phyloP scores from a whole-genome alignment of 495 filamentous ascomycete species.

The Podospora pseudocomata region DNA sequence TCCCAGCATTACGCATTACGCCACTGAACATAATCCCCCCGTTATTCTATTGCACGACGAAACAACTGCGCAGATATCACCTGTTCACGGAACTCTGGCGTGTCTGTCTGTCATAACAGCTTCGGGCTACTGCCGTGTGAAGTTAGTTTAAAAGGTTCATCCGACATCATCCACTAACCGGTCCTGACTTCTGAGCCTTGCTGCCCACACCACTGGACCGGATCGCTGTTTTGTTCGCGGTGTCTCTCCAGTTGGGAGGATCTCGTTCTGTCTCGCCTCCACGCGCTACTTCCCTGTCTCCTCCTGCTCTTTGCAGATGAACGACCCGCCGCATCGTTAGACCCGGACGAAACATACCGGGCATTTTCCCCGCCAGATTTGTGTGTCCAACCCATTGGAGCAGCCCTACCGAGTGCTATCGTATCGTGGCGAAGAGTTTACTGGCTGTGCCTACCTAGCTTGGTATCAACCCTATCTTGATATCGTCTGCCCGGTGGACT shows the following conservation, averaged over 20 bases:
- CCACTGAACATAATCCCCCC: not conserved
- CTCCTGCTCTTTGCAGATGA: not conserved
- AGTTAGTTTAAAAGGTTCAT: conserved; percentile 1
- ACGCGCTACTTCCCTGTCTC: not conserved
- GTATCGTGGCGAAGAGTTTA: not conserved
- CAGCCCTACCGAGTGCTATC: not conserved
- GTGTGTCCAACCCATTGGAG: not conserved
- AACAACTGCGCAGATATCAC: not conserved
- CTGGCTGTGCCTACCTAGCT: not conserved
- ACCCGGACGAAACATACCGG: not conserved
- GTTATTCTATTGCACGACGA: not conserved
- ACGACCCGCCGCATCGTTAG: not conserved
- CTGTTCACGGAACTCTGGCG: not conserved
- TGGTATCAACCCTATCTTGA: not conserved
- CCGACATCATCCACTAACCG: not conserved
- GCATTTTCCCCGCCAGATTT: not conserved
- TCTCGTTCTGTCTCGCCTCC: not conserved
- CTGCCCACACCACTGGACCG: not conserved
- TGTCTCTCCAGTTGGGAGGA: not conserved
- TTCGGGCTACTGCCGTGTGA: not conserved
- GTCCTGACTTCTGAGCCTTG: not conserved
- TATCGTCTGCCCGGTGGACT: not conserved
- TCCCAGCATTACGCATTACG: not conserved
- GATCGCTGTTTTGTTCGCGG: not conserved
- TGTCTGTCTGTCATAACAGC: not conserved